Evolutionary conservation across 2,329 filamentous ascomycete species (phyloP), one percentile per base, ranked within the genome.

Genomic region (Fusarium temperatum): DNA sequence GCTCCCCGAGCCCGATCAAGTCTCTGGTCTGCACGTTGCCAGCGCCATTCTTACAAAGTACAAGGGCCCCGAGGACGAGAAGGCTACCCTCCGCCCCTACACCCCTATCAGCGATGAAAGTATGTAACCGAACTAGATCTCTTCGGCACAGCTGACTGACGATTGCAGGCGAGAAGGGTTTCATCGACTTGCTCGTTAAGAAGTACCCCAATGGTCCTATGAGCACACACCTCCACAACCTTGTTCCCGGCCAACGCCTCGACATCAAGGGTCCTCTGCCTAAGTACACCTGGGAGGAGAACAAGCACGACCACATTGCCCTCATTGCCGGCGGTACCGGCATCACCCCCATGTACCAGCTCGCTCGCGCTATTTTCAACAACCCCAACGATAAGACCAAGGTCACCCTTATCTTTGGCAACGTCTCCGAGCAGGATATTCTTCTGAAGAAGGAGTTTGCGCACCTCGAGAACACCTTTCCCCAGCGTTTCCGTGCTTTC

Each of bases 331-430:
- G 96, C 78, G 96, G 96, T 75, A 98, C 96, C 13, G 96, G 96
- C 70, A 97, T 99, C 83, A 96, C 96, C 17, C 96, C 96, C 77
- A 98, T 98, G 96, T 98, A 94, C 88, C 96, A 99, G 88, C 91
- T 99, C 51, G 88, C 91, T 75, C 94, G 94, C 72, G 89, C 92
- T 81, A 98, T 99, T 85, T 97, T 98, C 91, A 94, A 92, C 85
- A 97, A 98, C 89, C 94, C 96, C 69, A 90, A 94, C 48, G 96
- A 99, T 87, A 95, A 96, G 90, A 99, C 96, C 78, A 97, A 98
- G 88, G 95, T 99, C 47, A 98, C 96, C 11, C 91, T 99, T 38
- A 89, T 99, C 42, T 98, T 96, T 81, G 96, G 94, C 77, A 99
- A 98, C 86, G 85, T 98, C 68, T 87, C 86, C 32, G 94, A 98